Conservation (phyloP, 2,329 filamentous ascomycete genomes). For the Monosporascus sp. region DNA sequence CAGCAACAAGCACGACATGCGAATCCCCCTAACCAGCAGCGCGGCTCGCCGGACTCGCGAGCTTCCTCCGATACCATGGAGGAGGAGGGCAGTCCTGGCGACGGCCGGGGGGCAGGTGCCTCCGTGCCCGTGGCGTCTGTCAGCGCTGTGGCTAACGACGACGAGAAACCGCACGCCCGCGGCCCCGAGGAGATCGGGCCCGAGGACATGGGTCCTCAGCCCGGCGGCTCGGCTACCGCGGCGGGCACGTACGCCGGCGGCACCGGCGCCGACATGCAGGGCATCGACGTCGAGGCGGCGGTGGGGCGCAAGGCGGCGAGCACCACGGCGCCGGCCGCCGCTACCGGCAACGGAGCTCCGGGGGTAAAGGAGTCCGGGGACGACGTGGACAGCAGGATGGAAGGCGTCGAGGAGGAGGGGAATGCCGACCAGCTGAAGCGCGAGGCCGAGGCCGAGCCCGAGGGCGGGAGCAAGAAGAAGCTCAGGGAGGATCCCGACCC, state of each 20-base stretch:
- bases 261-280: constrained; percentile 42
- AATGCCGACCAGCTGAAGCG: constrained; percentile 45
- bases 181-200: constrained; percentile 82
- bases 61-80: constrained; percentile 14
- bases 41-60: constrained; percentile 12
- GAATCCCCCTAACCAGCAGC: not conserved
- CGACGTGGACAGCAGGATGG: not conserved
- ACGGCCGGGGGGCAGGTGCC: constrained; percentile 21
- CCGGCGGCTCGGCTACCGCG: constrained; percentile 16
- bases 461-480: constrained; percentile 40
- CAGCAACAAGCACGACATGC: constrained; percentile 5
- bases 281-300: constrained; percentile 56
- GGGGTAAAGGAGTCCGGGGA: constrained; percentile 9
- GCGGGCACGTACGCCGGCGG: constrained; percentile 32
- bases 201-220: constrained; percentile 77
- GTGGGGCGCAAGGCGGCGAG: constrained; percentile 46
- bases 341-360: constrained; percentile 11
- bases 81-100: constrained; percentile 21
- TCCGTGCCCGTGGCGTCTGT: constrained; percentile 29
- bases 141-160: constrained; percentile 40
- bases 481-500: constrained; percentile 37
- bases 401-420: constrained; percentile 26
- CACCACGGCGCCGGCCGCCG: constrained; percentile 8
- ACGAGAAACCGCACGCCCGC: constrained; percentile 71
- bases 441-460: constrained; percentile 46